A percentile compares a stretch with the other conserved stretches of the same genome.
phyloP scores from a whole-genome alignment of 331 rosid species.

The Arachis monticola region DNA sequence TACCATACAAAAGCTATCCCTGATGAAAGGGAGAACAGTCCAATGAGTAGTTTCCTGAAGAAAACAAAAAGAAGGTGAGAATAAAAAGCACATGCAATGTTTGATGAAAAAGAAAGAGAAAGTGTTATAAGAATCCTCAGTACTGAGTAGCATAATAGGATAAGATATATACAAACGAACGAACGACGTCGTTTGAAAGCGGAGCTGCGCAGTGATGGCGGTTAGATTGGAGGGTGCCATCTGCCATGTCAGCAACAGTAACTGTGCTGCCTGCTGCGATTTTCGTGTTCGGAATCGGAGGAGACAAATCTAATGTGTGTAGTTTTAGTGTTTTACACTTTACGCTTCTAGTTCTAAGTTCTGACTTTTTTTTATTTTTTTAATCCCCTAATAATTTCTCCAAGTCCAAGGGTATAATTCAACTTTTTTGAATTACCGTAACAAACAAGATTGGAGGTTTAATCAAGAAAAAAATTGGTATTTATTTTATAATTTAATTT shows the following conservation, averaged over 20 bases:
- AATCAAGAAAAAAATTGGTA: no score
- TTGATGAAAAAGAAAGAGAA: neutral
- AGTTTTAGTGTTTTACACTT: no score
- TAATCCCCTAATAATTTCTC: no score
- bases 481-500: no score
- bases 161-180: neutral
- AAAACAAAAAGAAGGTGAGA: neutral
- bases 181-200: slow-evolving; percentile 54
- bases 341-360: no score
- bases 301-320: no score
- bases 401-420: no score
- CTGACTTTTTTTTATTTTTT: no score
- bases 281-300: no score
- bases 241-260: neutral
- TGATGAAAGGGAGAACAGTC: slow-evolving; percentile 61
- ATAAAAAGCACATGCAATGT: neutral
- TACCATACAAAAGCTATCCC: slow-evolving; percentile 83
- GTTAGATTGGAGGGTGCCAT: neutral
- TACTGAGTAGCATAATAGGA: neutral
- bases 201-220: slow-evolving; percentile 74
- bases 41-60: slow-evolving; percentile 59
- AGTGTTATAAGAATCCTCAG: neutral
- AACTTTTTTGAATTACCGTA: no score
- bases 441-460: no score
- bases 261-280: no score